These are phyloP conservation scores for Dryas alaskensis DNA, from an alignment of 306 rosid genomes.

Conservation along the genomic window DNA sequence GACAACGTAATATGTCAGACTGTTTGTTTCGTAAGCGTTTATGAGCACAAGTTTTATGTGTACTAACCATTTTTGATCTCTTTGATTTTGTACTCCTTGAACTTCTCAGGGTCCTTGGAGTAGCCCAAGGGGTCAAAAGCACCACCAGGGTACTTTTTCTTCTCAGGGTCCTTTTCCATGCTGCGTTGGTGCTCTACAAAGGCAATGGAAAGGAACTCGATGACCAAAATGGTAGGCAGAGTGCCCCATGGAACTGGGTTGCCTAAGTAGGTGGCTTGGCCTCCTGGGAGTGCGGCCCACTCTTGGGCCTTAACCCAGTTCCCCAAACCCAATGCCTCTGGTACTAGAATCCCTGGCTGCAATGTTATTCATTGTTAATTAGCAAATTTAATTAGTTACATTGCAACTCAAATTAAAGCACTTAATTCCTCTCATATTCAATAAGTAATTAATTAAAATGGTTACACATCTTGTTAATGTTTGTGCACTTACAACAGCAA, in stretches of 20 bases:
- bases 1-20: not conserved
- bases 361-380: not conserved
- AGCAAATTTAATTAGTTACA: not conserved
- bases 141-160: constrained; percentile 98
- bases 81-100: constrained; percentile 85
- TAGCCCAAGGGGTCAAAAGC: constrained; percentile 96
- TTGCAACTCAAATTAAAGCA: no score
- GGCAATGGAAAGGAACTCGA: constrained; percentile 82
- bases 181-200: constrained; percentile 98
- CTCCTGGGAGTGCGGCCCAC: constrained; percentile 97
- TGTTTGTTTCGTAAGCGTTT: not conserved
- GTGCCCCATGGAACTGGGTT: constrained; percentile 99
- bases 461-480: not conserved
- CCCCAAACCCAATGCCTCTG: constrained; percentile 93
- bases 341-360: constrained; percentile 96
- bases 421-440: not conserved
- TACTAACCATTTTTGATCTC: constrained; percentile 80
- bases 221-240: constrained; percentile 82
- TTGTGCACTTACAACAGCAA: constrained; percentile 79
- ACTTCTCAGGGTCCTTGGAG: constrained; percentile 92
- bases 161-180: constrained; percentile 95
- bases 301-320: constrained; percentile 98
- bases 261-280: constrained; percentile 93
- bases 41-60: no score
- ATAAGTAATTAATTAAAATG: not conserved